Evolutionary conservation across 2,329 filamentous ascomycete genomes (phyloP), one percentile per base, ranked within the genome.

Genomic region (Torrubiellomyces zombiae): DNA sequence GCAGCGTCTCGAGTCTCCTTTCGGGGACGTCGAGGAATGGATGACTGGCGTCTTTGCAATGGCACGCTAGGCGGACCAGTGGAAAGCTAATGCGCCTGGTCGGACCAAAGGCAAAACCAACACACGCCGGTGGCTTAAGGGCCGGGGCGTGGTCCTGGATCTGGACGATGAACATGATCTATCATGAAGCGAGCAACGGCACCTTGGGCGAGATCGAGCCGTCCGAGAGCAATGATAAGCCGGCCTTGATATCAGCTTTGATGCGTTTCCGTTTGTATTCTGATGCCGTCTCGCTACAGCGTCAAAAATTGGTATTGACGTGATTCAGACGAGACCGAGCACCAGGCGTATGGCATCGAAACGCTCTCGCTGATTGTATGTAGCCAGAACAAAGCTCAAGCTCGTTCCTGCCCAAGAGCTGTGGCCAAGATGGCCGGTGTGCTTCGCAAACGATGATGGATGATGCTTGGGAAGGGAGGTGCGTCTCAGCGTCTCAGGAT

Each of bases 1-100:
- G 58, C 59, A 23, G 67, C 65, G 44, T 72, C 67, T 65, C 58
- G 36, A 28, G 34, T 28, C 31, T 27, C 39, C 41, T 43, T 67
- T 62, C 51, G 44, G 37, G 37, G 28, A 34, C 31, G 13, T 18
- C 37, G 63, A 69, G 70, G 68, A 40, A 45, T 41, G 38, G 40
- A 33, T 38, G 39, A 51, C 56, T 61, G 63, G 65, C 61, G 64
- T 50, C 62, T 52, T 42, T 50, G 17, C 40, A 28, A 38, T 39
- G 39, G 47, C 47, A 47, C 51, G 44, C 51, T 55, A 46, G 44
- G 35, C 19, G 35, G 48, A 57, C 53, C 50, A 47, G 50, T 42
- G 39, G 39, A 44, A 53, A 49, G 60, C 48, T 69, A 55, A 69
- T 68, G 63, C 63, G 62, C 55, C 60, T 62, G 63, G 56, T 53